phyloP scores from a whole-genome alignment of 805 yeast genomes.

The Saccharomycopsis microspora region DNA sequence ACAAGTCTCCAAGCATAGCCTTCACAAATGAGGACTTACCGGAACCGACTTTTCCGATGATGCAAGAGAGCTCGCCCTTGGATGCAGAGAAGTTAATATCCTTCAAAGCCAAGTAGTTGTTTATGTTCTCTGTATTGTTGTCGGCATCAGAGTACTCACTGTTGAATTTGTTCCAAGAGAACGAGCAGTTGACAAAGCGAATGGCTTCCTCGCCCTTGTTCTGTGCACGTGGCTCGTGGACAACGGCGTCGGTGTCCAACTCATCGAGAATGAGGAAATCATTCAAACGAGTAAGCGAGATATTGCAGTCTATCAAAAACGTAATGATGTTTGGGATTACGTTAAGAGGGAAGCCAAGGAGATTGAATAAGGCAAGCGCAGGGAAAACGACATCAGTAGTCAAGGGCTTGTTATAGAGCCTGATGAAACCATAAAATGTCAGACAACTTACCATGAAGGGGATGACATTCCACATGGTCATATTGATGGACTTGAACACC shows the following conservation, averaged over 20 bases:
- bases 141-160: conserved; percentile 35
- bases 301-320: conserved; percentile 78
- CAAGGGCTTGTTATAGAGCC: conserved; percentile 50
- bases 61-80: conserved; percentile 73
- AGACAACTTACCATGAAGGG: conserved; percentile 85
- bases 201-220: conserved; percentile 60
- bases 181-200: conserved; percentile 52
- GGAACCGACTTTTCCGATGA: conserved; percentile 83
- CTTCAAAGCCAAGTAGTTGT: conserved; percentile 35
- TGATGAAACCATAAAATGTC: conserved; percentile 75
- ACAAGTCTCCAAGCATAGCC: conserved; percentile 72
- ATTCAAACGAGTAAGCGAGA: conserved; percentile 64
- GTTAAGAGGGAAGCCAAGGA: conserved; percentile 84
- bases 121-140: neutral
- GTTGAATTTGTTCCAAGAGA: conserved; percentile 69
- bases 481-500: conserved; percentile 53
- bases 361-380: conserved; percentile 77
- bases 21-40: conserved; percentile 82
- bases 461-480: conserved; percentile 72
- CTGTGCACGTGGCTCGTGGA: conserved; percentile 32
- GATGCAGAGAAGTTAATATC: conserved; percentile 51
- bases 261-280: conserved; percentile 67
- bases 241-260: conserved; percentile 70
- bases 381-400: conserved; percentile 89
- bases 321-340: conserved; percentile 87